A percentile compares a stretch with the other conserved stretches of the same genome.
Conservation (phyloP, 768 basidiomycete genomes). For the Xerocomus potaroensis region DNA sequence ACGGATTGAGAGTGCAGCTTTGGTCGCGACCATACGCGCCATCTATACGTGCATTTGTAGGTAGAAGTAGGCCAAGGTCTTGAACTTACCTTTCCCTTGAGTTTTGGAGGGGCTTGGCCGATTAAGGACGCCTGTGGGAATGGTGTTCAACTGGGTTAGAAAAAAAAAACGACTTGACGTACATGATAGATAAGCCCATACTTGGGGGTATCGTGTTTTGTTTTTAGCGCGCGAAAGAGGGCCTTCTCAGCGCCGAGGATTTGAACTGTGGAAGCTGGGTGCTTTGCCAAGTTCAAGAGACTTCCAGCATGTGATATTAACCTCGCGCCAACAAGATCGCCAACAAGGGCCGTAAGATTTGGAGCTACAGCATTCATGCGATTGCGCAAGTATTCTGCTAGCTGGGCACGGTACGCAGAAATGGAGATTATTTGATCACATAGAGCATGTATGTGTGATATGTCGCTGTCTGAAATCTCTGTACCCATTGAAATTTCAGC, state of each 20-base stretch:
- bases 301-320: conserved; percentile 74
- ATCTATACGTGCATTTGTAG: conserved; percentile 47
- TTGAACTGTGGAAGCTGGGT: conserved; percentile 75
- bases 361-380: conserved; percentile 98
- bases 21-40: conserved; percentile 99
- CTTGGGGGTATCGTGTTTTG: conserved; percentile 95
- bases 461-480: conserved; percentile 96
- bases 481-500: conserved; percentile 99
- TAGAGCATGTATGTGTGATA: conserved; percentile 92
- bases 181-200: conserved; percentile 99
- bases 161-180: conserved; percentile 24
- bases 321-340: conserved; percentile 72
- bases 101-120: conserved; percentile 94
- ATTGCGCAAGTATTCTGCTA: conserved; percentile 94
- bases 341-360: conserved; percentile 84
- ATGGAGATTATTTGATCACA: conserved; percentile 99
- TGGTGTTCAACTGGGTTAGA: conserved; percentile 5
- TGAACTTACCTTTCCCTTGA: conserved; percentile 84
- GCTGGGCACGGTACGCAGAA: conserved; percentile 88
- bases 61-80: background rate
- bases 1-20: conserved; percentile 94
- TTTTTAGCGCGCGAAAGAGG: conserved; percentile 71
- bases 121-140: conserved; percentile 77
- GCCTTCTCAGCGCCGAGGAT: conserved; percentile 78
- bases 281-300: conserved; percentile 65